Conservation (phyloP, 352 stramenopile genomes). For the Phytophthora pseudosyringae region DNA sequence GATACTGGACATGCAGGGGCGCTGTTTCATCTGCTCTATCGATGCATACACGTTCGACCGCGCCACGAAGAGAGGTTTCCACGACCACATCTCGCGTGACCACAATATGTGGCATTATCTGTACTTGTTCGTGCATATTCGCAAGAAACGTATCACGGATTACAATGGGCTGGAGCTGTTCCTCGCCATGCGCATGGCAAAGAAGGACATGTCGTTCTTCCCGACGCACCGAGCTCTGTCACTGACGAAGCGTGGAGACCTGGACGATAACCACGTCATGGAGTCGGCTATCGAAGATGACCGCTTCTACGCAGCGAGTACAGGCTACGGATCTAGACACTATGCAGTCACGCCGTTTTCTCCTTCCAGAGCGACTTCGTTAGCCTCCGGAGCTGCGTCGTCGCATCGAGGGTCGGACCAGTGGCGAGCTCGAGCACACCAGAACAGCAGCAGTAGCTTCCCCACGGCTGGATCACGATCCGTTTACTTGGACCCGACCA, state of each 20-base stretch:
- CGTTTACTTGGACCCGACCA: not conserved
- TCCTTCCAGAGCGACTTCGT: constrained; percentile 22
- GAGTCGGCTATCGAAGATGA: constrained; percentile 20
- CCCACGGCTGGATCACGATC: constrained; percentile 1
- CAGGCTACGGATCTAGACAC: constrained; percentile 18
- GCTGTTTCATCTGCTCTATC: constrained; percentile 85
- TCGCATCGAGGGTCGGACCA: constrained; percentile 21
- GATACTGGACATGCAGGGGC: constrained; percentile 67
- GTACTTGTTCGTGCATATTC: constrained; percentile 81
- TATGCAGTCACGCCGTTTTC: constrained; percentile 14
- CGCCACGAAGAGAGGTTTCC: constrained; percentile 68
- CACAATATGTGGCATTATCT: constrained; percentile 89
- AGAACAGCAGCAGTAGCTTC: constrained; percentile 16
- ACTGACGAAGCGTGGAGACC: constrained; percentile 42
- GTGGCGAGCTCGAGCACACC: constrained; percentile 13
- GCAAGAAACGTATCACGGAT: constrained; percentile 78
- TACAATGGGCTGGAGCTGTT: constrained; percentile 86
- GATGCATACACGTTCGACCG: constrained; percentile 82
- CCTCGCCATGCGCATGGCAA: constrained; percentile 79
- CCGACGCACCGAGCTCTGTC: constrained; percentile 65
- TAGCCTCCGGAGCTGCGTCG: constrained; percentile 11
- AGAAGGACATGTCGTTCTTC: constrained; percentile 81
- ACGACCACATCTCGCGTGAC: constrained; percentile 75
- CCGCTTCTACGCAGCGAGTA: constrained; percentile 25
- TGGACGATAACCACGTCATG: constrained; percentile 13